phyloP scores from a whole-genome alignment of 208 protist species.

The Crithidia sp. region DNA sequence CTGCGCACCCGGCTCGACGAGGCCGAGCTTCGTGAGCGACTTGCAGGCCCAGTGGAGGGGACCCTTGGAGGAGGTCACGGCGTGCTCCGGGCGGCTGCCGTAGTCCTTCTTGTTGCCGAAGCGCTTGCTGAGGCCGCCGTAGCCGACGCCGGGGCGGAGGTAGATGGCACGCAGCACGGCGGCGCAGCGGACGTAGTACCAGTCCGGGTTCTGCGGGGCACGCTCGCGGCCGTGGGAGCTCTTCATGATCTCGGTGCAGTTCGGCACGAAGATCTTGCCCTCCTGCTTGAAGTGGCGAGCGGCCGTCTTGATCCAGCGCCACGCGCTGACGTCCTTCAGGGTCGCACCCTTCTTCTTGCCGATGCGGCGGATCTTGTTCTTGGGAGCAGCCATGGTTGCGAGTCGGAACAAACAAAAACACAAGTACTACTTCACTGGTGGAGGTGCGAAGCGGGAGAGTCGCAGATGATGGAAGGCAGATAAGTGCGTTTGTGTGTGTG shows the following conservation, averaged over 20 bases:
- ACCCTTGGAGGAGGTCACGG: slow-evolving; percentile 77
- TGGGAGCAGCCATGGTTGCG: slow-evolving; percentile 52
- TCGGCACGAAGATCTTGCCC: slow-evolving; percentile 94
- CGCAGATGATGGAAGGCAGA: not conserved
- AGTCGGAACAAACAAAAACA: slow-evolving; percentile 13
- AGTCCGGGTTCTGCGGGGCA: slow-evolving; percentile 97
- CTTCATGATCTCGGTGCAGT: slow-evolving; percentile 98
- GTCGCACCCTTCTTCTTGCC: slow-evolving; percentile 91
- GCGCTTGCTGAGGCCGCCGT: slow-evolving; percentile 92
- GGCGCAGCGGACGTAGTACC: slow-evolving; percentile 98
- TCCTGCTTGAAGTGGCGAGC: slow-evolving; percentile 96
- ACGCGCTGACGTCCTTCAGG: slow-evolving; percentile 95
- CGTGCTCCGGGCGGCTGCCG: slow-evolving; percentile 90
- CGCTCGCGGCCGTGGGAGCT: slow-evolving; percentile 96
- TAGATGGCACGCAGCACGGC: slow-evolving; percentile 97
- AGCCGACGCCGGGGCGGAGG: slow-evolving; percentile 94
- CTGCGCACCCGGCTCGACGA: slow-evolving; percentile 85
- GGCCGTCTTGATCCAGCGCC: slow-evolving; percentile 96
- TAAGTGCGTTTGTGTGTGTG: not conserved
- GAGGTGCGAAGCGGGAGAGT: not conserved
- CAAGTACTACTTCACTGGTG: not conserved
- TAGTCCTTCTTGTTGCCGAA: slow-evolving; percentile 94
- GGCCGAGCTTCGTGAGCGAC: slow-evolving; percentile 93
- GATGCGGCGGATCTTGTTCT: slow-evolving; percentile 86
- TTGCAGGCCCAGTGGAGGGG: slow-evolving; percentile 95